Percentiles rank a stretch among this genome's conserved stretches.
phyloP scores from a whole-genome alignment of 1,284 basidiomycete genomes.

The Austroboletus niveus region DNA sequence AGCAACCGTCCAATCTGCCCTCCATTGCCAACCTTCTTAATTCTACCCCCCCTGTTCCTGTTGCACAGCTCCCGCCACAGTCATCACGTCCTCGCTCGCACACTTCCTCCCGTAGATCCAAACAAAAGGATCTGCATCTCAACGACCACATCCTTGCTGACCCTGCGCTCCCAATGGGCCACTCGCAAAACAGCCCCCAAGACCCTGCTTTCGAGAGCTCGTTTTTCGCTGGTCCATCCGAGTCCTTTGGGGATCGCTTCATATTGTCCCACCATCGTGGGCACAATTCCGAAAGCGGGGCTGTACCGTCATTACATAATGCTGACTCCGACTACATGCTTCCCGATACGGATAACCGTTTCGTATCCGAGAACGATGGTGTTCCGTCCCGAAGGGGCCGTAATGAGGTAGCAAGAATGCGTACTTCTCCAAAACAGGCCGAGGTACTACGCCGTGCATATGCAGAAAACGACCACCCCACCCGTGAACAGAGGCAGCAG shows the following conservation, averaged over 20 bases:
- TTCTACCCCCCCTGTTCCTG: constrained; percentile 33
- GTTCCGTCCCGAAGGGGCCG: constrained; percentile 31
- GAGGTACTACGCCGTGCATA: constrained; percentile 67
- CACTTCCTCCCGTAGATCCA: constrained; percentile 34
- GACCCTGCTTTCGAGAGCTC: constrained; percentile 28
- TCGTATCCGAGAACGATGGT: constrained; percentile 37
- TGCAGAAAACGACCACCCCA: constrained; percentile 59
- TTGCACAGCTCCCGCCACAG: constrained; percentile 32
- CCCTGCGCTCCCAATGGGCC: constrained; percentile 5
- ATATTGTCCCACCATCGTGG: constrained; percentile 36
- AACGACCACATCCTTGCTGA: constrained; percentile 30
- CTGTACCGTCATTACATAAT: constrained; percentile 31
- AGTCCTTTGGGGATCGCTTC: constrained; percentile 32
- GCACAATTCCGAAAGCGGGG: constrained; percentile 26
- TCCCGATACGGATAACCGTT: constrained; percentile 34
- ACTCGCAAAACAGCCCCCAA: constrained; percentile 8
- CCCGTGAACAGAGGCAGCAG: constrained; percentile 59
- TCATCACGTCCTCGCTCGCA: constrained; percentile 28
- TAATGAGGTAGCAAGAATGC: constrained; percentile 42
- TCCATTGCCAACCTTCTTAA: constrained; percentile 47
- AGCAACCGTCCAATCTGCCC: constrained; percentile 34
- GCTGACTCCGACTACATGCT: constrained; percentile 25
- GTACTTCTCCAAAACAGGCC: constrained; percentile 61
- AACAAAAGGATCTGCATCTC: constrained; percentile 33
- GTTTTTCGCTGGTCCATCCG: constrained; percentile 34